Percentiles rank a stretch among this genome's conserved stretches.
phyloP scores from a whole-genome alignment of 2,329 filamentous ascomycete species.

The Graphilbum fragrans region DNA sequence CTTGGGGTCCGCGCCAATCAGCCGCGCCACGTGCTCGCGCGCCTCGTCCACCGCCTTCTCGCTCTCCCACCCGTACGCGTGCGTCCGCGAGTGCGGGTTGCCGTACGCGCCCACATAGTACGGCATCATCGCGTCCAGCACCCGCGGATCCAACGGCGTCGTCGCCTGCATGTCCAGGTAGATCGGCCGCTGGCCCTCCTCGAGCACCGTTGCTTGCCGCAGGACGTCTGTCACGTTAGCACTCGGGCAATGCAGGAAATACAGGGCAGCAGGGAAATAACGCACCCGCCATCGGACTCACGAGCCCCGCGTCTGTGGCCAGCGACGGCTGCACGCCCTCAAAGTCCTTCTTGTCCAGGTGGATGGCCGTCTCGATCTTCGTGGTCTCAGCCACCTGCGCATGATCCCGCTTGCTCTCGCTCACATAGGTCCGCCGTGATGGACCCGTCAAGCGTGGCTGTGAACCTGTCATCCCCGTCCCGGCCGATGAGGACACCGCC shows the following conservation, averaged over 20 bases:
- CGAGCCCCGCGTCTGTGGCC: constrained; percentile 43
- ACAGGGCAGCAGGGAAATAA: neutral
- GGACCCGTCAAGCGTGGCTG: neutral
- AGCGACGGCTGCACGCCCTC: constrained; percentile 49
- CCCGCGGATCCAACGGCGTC: constrained; percentile 85
- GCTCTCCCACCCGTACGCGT: constrained; percentile 97
- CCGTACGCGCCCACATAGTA: constrained; percentile 89
- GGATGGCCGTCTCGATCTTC: constrained; percentile 70
- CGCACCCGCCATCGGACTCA: constrained; percentile 63
- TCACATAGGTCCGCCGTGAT: constrained; percentile 57
- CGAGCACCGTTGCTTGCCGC: constrained; percentile 86
- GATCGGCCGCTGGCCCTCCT: constrained; percentile 84
- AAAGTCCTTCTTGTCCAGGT: constrained; percentile 76
- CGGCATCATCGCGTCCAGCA: constrained; percentile 92
- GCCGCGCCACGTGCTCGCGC: constrained; percentile 65
- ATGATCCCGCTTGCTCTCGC: constrained; percentile 65
- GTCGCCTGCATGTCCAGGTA: constrained; percentile 98
- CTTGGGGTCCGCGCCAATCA: constrained; percentile 91
- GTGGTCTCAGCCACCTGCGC: constrained; percentile 71
- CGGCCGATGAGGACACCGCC: neutral
- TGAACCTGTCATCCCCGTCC: constrained; percentile 7
- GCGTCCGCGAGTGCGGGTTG: constrained; percentile 93
- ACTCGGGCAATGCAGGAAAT: constrained; percentile 1
- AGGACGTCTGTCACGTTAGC: constrained; percentile 50
- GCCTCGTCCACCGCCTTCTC: constrained; percentile 88